Base-by-base conservation (phyloP, 2,329 filamentous ascomycete species). In the Alternaria consortialis region DNA sequence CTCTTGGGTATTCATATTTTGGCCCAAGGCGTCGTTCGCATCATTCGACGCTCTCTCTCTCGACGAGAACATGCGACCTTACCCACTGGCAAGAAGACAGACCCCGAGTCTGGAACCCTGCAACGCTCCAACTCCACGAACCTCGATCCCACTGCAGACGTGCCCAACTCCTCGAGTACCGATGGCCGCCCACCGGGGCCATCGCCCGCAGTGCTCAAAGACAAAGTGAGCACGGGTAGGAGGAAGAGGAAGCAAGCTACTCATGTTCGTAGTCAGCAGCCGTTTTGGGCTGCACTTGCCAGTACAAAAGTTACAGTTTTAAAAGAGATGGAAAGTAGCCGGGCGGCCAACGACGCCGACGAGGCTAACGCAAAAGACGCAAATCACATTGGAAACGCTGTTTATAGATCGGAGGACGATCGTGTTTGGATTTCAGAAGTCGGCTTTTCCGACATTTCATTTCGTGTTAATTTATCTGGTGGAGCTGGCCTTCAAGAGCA, bases 271-370 rank as follows among this genome's bases (percentile, higher is more conserved):
- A 92, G 93, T 77, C 90, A 93, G 75, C 94, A 97, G 81, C 94
- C 94, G 50, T 87, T 97, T 67, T 97, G 94, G 94, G 93, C 94
- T 66, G 94, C 94, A 48, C 87, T 97, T 70, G 94, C 94, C 53
- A 97, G 93, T 81, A 97, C 94, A 75, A 97, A 97, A 84, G 94
- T 97, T 77, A 94, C 95, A 71, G 93, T 97, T 81, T 90, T 96
- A 75, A 95, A 97, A 82, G 94, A 80, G 82, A 86, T 84, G 77
- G 83, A 85, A 80, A 87, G 96, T 76, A 94, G 91, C 67, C 89
- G 91, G 76, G 88, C 90, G 59, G 86, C 90, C 62, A 87, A 87
- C 56, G 91, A 93, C 80, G 90, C 89, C 52, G 88, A 87, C 32
- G 90, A 90, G 72, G 89, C 91, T 68, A 90, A 91, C 75, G 88